phyloP scores from a whole-genome alignment of 179 eudicot genomes.

The Patellifolia procumbens region DNA sequence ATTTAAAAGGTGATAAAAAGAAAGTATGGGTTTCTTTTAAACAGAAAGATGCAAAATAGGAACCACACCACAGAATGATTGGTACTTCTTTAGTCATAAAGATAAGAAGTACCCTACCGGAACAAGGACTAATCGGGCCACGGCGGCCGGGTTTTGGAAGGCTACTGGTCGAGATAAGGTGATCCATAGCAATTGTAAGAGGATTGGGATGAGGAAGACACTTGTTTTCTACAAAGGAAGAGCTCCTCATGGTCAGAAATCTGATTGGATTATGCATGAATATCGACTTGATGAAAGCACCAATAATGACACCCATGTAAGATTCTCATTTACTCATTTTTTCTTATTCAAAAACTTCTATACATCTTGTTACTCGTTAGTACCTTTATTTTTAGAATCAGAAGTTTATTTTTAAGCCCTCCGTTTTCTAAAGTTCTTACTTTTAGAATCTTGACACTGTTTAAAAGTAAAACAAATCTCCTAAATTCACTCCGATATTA shows the following conservation, averaged over 20 bases:
- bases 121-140: slow-evolving; percentile 65
- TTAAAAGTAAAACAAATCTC: too few species aligned
- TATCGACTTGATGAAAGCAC: slow-evolving; percentile 53
- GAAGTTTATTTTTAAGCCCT: too few species aligned
- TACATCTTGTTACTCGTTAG: neutral
- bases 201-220: slow-evolving; percentile 75
- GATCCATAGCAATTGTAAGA: slow-evolving; percentile 40
- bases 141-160: slow-evolving; percentile 72
- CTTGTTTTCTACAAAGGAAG: slow-evolving; percentile 72
- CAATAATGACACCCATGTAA: slow-evolving; percentile 28
- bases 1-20: neutral
- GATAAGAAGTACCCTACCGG: slow-evolving; percentile 78
- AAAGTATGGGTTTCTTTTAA: neutral
- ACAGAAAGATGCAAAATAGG: slow-evolving; percentile 68
- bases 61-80: slow-evolving; percentile 64
- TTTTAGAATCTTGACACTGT: too few species aligned
- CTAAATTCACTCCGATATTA: too few species aligned
- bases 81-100: slow-evolving; percentile 75
- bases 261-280: slow-evolving; percentile 84
- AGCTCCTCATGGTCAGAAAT: slow-evolving; percentile 75
- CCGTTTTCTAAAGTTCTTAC: too few species aligned
- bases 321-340: neutral
- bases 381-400: too few species aligned
- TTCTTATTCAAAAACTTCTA: neutral
- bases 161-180: slow-evolving; percentile 73